These are phyloP conservation scores for Danielozyma ontarioensis DNA, from an alignment of 805 yeast species.

Conservation along the genomic window DNA sequence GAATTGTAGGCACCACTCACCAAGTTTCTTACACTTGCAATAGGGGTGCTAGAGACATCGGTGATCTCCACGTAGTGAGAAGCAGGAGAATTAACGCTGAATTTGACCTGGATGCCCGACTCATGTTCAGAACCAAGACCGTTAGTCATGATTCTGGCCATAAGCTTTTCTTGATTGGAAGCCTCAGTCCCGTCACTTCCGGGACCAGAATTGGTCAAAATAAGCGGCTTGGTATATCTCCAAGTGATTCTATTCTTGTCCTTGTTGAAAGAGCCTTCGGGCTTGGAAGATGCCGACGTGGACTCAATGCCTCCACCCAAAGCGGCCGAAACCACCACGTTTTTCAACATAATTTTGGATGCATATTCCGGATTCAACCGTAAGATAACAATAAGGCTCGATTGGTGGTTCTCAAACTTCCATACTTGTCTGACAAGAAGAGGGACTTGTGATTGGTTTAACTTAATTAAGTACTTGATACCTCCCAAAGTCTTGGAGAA, in stretches of 20 bases:
- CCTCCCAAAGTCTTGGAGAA: constrained; percentile 72
- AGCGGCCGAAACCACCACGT: constrained; percentile 57
- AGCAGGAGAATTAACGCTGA: constrained; percentile 45
- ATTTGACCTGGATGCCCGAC: constrained; percentile 68
- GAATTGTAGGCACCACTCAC: constrained; percentile 48
- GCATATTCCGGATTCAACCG: constrained; percentile 47
- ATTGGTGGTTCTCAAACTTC: constrained; percentile 82
- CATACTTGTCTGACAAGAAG: constrained; percentile 74
- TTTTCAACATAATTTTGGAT: constrained; percentile 43
- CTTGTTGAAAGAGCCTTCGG: constrained; percentile 85
- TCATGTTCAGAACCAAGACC: constrained; percentile 67
- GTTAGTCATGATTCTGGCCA: constrained; percentile 81
- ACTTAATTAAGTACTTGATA: constrained; percentile 61
- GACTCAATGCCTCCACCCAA: constrained; percentile 55
- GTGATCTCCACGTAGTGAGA: constrained; percentile 34
- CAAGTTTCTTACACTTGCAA: constrained; percentile 43
- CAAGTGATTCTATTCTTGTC: constrained; percentile 85
- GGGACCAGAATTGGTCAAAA: constrained; percentile 16
- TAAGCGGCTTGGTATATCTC: constrained; percentile 50
- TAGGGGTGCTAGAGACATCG: constrained; percentile 24
- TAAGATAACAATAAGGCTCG: constrained; percentile 76
- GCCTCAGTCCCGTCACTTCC: constrained; percentile 30
- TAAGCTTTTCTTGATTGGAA: constrained; percentile 47
- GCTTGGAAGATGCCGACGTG: constrained; percentile 78
- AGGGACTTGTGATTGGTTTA: constrained; percentile 49